Conservation (phyloP, 2,329 filamentous ascomycete species). For the Passalora sequoiae region DNA sequence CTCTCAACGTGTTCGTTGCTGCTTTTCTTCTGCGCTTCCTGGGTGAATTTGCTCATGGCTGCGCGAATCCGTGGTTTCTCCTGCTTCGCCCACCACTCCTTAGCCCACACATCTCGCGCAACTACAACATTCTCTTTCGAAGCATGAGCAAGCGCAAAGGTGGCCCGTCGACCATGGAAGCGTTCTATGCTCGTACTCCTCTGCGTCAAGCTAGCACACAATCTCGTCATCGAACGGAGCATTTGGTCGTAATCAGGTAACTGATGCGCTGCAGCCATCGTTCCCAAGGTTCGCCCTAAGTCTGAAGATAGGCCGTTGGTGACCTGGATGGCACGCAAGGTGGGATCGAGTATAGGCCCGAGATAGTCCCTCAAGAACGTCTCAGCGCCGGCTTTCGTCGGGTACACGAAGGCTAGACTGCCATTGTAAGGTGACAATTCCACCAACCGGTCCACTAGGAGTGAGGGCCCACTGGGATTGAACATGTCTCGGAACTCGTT, state of each 20-base stretch:
- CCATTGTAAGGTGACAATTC: slow-evolving; percentile 56
- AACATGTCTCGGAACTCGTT: slow-evolving; percentile 59
- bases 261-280: slow-evolving; percentile 49
- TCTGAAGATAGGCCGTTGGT: slow-evolving; percentile 56
- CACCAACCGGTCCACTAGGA: slow-evolving; percentile 56
- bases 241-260: slow-evolving; percentile 51
- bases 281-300: slow-evolving; percentile 50
- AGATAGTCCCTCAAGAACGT: slow-evolving; percentile 58
- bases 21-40: slow-evolving; percentile 39
- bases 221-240: slow-evolving; percentile 18
- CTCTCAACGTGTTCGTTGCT: slow-evolving; percentile 32
- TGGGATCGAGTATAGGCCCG: slow-evolving; percentile 56
- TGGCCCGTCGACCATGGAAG: slow-evolving; percentile 30
- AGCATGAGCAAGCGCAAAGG: slow-evolving; percentile 45
- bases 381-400: slow-evolving; percentile 52
- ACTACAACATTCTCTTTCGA: slow-evolving; percentile 48
- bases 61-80: slow-evolving; percentile 56
- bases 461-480: slow-evolving; percentile 49
- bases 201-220: slow-evolving; percentile 28
- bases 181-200: slow-evolving; percentile 27
- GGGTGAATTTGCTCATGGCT: slow-evolving; percentile 42
- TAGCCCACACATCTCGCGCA: slow-evolving; percentile 52
- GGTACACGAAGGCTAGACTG: slow-evolving; percentile 58
- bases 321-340: slow-evolving; percentile 55
- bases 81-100: slow-evolving; percentile 61